Evolutionary conservation across 768 basidiomycete genomes (phyloP).

Genomic region (Hysterangium stoloniferum): DNA sequence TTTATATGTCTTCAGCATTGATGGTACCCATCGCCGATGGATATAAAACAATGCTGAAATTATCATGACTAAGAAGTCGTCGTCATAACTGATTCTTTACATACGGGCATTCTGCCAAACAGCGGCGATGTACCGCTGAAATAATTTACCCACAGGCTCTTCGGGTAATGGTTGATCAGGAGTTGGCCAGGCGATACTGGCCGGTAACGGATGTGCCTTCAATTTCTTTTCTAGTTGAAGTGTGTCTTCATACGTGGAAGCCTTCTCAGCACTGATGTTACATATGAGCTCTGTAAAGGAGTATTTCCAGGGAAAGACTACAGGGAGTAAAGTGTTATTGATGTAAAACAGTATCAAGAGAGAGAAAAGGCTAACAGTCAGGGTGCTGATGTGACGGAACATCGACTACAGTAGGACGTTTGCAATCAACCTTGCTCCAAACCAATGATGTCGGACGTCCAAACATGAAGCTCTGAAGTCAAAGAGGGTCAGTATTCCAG

Average conservation of each 20-base stretch:
- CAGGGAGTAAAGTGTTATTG: background rate
- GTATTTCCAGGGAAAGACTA: slow-evolving; percentile 11
- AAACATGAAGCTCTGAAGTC: slow-evolving; percentile 10
- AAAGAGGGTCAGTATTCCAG: background rate
- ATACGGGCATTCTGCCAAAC: slow-evolving; percentile 5
- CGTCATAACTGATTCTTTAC: background rate
- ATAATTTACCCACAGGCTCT: background rate
- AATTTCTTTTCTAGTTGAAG: slow-evolving; percentile 6
- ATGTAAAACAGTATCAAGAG: background rate
- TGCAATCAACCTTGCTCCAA: slow-evolving; percentile 1
- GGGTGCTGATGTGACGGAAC: background rate
- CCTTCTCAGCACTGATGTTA: background rate
- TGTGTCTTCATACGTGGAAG: background rate
- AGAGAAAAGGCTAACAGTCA: background rate
- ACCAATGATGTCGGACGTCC: slow-evolving; percentile 10
- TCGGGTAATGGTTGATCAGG: background rate
- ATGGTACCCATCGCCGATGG: slow-evolving; percentile 6
- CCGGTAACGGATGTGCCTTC: background rate
- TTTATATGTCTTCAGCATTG: slow-evolving; percentile 1
- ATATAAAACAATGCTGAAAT: slow-evolving; percentile 7
- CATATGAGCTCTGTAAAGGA: slow-evolving; percentile 6
- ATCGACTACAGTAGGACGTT: background rate
- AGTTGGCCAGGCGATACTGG: background rate
- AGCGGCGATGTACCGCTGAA: slow-evolving; percentile 7
- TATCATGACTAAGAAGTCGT: background rate